Evolutionary conservation across 1,139 yeast species (phyloP), one percentile per base, ranked within the genome.

Genomic region (Zygosaccharomyces sapae): DNA sequence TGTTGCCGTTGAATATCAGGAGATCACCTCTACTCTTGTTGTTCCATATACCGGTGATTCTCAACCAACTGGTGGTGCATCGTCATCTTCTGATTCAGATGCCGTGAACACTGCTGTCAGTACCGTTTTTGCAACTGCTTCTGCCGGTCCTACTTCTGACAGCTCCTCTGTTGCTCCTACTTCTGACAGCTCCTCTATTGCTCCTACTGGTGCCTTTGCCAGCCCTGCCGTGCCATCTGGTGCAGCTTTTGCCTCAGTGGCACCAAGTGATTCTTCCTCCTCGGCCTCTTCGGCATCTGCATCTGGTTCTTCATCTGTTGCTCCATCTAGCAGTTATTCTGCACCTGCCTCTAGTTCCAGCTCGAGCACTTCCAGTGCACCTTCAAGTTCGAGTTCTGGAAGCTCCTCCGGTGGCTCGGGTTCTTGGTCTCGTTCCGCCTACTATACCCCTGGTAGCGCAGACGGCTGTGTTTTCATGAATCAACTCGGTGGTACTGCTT

Each of bases 391-490:
- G 12, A 31, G 71, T n/a, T 39, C 71, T 33, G 36, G 69, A n/a
- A 43, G 71, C 39, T 45, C 71, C 18, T 51, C 73, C 27, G 57
- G 66, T 41, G 52, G 70, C 33, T 59, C 70, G 37, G 79, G 81
- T 55, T 82, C 73, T 58, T 92, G 97, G 96, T 61, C 70, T 46
- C 82, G 95, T 74, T 67, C 70, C 48, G 79, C 95, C 7, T 86
- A 84, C 78, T 92, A 77, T 72, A 55, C 82, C 81, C 68, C 78
- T 45, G 81, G 81, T 53, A 67, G 80, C 10, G 65, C 89, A 39
- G 72, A 76, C 56, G 89, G 89, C 67, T 77, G 84, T 54, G 84
- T 86, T 35, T 90, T 90, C 74, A 75, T 90, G 73, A 90, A 90
- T 74, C 78, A 80, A 62, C 78, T 78, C 54, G 96, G 96, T 62